Evolutionary conservation across 192 early-diverging fungal species (phyloP), one percentile per base, ranked within the genome.

Genomic region (Coemansia sp.): DNA sequence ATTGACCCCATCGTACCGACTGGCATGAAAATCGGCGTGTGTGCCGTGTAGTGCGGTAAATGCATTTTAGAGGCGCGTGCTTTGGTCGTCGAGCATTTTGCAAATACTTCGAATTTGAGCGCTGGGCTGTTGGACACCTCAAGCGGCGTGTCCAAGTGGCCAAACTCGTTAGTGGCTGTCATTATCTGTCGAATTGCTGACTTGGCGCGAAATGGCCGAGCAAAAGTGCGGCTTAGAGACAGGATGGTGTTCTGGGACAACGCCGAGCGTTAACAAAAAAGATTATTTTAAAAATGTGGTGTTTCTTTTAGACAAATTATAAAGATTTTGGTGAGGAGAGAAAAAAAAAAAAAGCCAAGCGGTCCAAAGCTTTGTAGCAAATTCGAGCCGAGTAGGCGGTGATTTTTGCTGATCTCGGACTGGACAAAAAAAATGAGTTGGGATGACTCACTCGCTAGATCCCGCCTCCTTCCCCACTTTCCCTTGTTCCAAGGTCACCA

Each of bases 1-100:
- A 95, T 85, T 11, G 91, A 87, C 17, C 90, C 93, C 83, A 92
- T 90, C 11, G 93, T 95, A 9, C 89, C 93, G 32, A 95, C 93
- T 2, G 93, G 93, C 93, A 95, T 95, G 60, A 95, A 95, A 72
- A 92, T 89, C 34, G 93, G 93, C 29, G 90, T 89, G 61, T 89
- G 87, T 27, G 91, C 92, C 7, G 88, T 89, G 61, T 88, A 90
- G 84, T 95, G 93, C 46, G 93, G 93, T 59, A 95, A 76, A 19
- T 83, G 87, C 70, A 95, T 85, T n/a, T 87, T 73, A 9, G 90
- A 85, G 1, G 88, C 89, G 44, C 92, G 84, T 0, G 91, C 93
- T 74, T 93, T 93, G 66, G 91, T 92, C 20, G 87, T 91, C n/a
- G 90, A 91, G 78, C 93, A 95, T 51, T 71, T 84, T 2, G 92